Conservation (phyloP, 768 basidiomycete genomes). For the Hemileccinum impolitum region DNA sequence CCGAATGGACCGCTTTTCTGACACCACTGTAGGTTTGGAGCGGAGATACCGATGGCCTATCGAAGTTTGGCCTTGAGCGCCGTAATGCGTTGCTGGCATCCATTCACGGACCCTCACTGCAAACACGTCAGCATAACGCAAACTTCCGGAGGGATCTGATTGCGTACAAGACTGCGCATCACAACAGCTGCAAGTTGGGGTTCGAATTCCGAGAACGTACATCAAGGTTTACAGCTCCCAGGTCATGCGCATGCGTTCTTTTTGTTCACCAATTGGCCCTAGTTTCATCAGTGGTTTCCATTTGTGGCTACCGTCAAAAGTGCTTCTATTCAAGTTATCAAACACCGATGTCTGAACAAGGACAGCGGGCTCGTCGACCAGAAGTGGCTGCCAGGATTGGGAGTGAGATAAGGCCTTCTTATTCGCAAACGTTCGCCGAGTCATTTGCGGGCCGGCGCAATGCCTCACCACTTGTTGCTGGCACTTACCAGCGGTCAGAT, state of each 20-base stretch:
- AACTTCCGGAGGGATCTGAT: slow-evolving; percentile 20
- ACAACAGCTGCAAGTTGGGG: slow-evolving; percentile 17
- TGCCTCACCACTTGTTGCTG: slow-evolving; percentile 24
- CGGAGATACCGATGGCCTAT: slow-evolving; percentile 20
- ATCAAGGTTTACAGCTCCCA: slow-evolving; percentile 24
- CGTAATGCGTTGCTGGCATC: slow-evolving; percentile 31
- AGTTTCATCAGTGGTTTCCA: slow-evolving; percentile 14
- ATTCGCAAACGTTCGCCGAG: slow-evolving; percentile 15
- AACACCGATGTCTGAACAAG: slow-evolving; percentile 10
- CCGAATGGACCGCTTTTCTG: slow-evolving; percentile 2
- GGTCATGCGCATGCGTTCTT: slow-evolving; percentile 6
- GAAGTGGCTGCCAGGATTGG: slow-evolving; percentile 10
- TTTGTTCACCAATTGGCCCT: slow-evolving; percentile 8
- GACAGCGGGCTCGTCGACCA: slow-evolving; percentile 13
- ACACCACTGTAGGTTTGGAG: slow-evolving; percentile 12
- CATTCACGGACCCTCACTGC: slow-evolving; percentile 21
- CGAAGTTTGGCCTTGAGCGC: slow-evolving; percentile 12
- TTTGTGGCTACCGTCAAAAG: slow-evolving; percentile 9
- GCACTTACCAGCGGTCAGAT: slow-evolving; percentile 19
- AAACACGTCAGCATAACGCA: slow-evolving; percentile 30
- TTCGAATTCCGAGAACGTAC: slow-evolving; percentile 23
- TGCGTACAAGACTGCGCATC: slow-evolving; percentile 24
- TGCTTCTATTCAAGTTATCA: slow-evolving; percentile 16
- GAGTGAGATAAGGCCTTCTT: slow-evolving; percentile 9
- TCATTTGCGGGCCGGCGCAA: slow-evolving; percentile 7